Evolutionary conservation across 345 rosid genomes (phyloP).

Genomic region (Gossypium turneri): DNA sequence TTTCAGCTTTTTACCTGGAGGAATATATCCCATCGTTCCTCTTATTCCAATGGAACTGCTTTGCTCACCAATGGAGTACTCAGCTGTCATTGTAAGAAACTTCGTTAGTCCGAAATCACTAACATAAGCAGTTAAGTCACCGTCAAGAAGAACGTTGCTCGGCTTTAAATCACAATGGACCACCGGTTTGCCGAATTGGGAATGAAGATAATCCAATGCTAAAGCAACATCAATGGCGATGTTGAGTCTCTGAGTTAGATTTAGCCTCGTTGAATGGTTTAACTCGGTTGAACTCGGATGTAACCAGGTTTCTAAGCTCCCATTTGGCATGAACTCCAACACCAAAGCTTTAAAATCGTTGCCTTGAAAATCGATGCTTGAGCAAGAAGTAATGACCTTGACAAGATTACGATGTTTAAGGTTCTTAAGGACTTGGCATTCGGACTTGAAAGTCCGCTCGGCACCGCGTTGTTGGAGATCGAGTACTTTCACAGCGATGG

Average conservation of each 20-base stretch:
- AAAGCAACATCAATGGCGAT: conserved; percentile 13
- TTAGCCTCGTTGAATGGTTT: background rate
- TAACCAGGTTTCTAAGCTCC: conserved; percentile 22
- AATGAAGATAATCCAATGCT: conserved; percentile 4
- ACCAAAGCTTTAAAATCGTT: conserved; percentile 25
- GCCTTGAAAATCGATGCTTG: conserved; percentile 21
- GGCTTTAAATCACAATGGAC: conserved; percentile 11
- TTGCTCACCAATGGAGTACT: background rate
- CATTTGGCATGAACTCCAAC: conserved; percentile 19
- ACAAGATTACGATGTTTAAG: conserved; percentile 17
- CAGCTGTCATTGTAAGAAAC: background rate
- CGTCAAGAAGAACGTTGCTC: conserved; percentile 5
- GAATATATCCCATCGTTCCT: conserved; percentile 14
- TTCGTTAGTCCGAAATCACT: conserved; percentile 7
- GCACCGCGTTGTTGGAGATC: conserved; percentile 19
- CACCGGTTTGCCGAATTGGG: background rate
- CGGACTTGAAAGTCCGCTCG: conserved; percentile 22
- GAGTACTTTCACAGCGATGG: conserved; percentile 22
- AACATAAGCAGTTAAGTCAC: background rate
- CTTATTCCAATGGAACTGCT: background rate
- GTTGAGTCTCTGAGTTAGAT: background rate
- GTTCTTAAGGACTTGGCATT: conserved; percentile 17
- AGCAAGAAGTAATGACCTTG: conserved; percentile 17
- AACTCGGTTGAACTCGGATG: conserved; percentile 15
- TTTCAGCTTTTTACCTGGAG: background rate